These are phyloP conservation scores for Macrotyloma uniflorum DNA, from an alignment of 306 rosid genomes.

Conservation along the genomic window DNA sequence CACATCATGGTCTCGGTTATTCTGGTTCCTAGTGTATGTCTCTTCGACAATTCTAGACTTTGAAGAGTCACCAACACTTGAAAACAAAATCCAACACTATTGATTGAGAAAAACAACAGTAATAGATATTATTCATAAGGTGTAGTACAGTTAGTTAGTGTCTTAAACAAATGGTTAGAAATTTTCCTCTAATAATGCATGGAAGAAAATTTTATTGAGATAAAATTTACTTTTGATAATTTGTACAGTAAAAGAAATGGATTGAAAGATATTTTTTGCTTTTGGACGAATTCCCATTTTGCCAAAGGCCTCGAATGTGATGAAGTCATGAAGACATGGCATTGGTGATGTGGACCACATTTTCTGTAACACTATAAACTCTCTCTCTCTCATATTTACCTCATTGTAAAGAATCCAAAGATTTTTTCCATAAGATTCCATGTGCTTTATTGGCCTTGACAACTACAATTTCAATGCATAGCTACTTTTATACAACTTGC, in stretches of 20 bases:
- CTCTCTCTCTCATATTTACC: background rate
- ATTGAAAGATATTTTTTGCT: too few relatives aligned
- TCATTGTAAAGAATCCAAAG: constrained; percentile 37
- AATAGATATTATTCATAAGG: background rate
- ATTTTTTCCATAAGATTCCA: constrained; percentile 19
- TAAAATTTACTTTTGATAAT: too few relatives aligned
- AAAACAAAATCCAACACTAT: background rate
- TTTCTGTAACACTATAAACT: background rate
- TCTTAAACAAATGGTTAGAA: too few relatives aligned
- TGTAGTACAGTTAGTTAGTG: too few relatives aligned
- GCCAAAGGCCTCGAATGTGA: background rate
- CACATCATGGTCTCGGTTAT: constrained; percentile 27
- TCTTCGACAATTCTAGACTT: constrained; percentile 7
- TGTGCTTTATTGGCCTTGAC: constrained; percentile 13
- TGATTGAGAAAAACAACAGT: background rate
- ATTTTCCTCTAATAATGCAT: too few relatives aligned
- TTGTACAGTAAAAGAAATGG: too few relatives aligned
- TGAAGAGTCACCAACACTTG: background rate
- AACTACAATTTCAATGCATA: background rate
- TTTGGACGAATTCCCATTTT: background rate
- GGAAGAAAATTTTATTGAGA: too few relatives aligned
- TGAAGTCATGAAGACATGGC: background rate
- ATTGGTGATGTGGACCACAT: constrained; percentile 37
- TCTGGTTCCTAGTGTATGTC: background rate
- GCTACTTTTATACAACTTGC: constrained; percentile 5